These are phyloP conservation scores for Neurospora sp. DNA, from an alignment of 495 filamentous ascomycete genomes.

Conservation along the genomic window DNA sequence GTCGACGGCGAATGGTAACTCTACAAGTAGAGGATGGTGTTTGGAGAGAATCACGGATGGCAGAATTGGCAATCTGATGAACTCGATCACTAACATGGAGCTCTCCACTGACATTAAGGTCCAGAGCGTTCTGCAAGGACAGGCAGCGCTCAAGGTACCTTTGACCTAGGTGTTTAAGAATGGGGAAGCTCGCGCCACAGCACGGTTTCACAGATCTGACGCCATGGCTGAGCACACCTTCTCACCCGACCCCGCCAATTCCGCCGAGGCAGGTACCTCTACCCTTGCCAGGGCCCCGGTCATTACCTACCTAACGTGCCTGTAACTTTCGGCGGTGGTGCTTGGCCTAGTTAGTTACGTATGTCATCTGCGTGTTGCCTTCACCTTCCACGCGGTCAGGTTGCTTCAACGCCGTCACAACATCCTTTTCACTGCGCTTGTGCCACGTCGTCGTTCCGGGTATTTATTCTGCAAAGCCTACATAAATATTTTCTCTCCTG, in stretches of 20 bases:
- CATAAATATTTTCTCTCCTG: neutral
- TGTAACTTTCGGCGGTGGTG: neutral
- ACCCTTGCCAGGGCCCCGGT: neutral
- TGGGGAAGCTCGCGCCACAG: neutral
- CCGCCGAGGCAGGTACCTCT: neutral
- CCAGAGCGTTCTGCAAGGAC: neutral
- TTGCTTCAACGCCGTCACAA: neutral
- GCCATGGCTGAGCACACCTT: neutral
- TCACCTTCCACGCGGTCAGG: neutral
- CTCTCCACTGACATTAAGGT: neutral
- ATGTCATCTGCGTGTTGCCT: neutral
- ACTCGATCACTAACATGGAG: neutral
- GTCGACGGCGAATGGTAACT: neutral
- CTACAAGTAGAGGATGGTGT: neutral
- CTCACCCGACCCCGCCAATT: neutral
- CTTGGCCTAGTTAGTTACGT: neutral
- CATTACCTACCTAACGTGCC: neutral
- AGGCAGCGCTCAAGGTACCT: neutral
- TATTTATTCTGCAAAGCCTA: neutral
- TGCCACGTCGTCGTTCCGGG: neutral
- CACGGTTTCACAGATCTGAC: neutral
- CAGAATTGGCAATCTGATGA: neutral
- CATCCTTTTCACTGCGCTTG: neutral
- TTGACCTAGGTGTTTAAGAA: neutral
- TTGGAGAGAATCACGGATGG: neutral